Base-by-base conservation (phyloP, 495 filamentous ascomycete species). In the Penicillium canescens region DNA sequence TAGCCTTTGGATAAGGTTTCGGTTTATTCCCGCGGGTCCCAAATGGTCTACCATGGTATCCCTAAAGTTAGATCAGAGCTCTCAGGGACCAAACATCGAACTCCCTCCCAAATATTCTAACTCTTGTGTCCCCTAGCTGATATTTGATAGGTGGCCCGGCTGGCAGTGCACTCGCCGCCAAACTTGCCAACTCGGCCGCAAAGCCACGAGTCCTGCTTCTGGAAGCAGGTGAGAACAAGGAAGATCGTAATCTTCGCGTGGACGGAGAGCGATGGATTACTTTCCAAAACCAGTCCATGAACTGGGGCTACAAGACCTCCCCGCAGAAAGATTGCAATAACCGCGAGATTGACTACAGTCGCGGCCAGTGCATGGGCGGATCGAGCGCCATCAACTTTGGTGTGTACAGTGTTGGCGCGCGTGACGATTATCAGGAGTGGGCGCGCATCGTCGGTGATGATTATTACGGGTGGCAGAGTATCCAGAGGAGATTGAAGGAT, bases 331-430 rank as follows among this genome's bases (percentile, higher is more conserved):
- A 79, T 46, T 73, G 78, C 37, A 68, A 61, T 21, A 61, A 70
- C 43, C 74, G 79, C 3, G 62, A 72, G 46, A 61, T 86, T 10
- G 75, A 80, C 55, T 80, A 82, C 47, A 75, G 74, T 31, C 73
- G 82, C n/a, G 83, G 83, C 2, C 71, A 71, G 11, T 81, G 82
- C 6, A 67, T 86, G 3, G 83, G 82, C 13, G 85, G 83, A 8
- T 79, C 75, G 2, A 82, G 69, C 47, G 78, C 78, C 14, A 78
- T 86, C 57, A 88, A 88, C 63, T 85, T 85, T 48, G 76, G 73
- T 28, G 69, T 80, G 10, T 86, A 70, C 55, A 79, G 70, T 36
- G 48, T 78, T 16, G 84, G 84, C 1, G 70, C 80, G 1, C 63
- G 69, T 21, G 74, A 76, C 39, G 84, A 87, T 58, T 86, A 81